phyloP scores from a whole-genome alignment of 768 basidiomycete genomes.

The Brasilioporus rufonigricans region DNA sequence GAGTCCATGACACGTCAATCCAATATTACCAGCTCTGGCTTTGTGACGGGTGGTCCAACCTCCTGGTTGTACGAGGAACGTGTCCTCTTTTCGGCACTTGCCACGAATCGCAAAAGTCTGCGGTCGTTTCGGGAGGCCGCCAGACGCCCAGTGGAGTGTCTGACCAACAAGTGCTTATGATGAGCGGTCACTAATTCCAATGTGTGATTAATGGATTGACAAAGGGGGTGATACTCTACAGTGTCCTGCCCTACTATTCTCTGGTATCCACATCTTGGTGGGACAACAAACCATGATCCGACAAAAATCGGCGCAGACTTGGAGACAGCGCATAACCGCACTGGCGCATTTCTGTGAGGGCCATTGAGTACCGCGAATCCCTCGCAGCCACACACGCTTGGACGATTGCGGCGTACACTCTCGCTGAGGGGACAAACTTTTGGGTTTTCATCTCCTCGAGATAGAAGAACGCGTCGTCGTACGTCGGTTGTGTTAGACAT shows the following conservation, averaged over 20 bases:
- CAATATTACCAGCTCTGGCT: too few species aligned
- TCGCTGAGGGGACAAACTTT: slow-evolving; percentile 48
- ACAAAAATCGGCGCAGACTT: slow-evolving; percentile 34
- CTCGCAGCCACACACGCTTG: slow-evolving; percentile 51
- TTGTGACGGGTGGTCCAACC: too few species aligned
- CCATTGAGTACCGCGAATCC: slow-evolving; percentile 64
- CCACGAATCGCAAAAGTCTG: too few species aligned
- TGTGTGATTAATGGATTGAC: too few species aligned
- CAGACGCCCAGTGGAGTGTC: too few species aligned
- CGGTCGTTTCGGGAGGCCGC: too few species aligned
- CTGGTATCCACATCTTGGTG: neutral
- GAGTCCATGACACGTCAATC: too few species aligned
- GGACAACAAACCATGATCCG: slow-evolving; percentile 6
- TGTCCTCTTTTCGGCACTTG: too few species aligned
- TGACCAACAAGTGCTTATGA: too few species aligned
- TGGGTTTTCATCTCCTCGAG: slow-evolving; percentile 83
- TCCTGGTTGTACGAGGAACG: too few species aligned
- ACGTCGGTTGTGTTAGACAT: slow-evolving; percentile 65
- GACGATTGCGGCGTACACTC: slow-evolving; percentile 59
- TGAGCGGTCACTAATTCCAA: too few species aligned
- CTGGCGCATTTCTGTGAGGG: slow-evolving; percentile 68
- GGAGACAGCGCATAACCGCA: slow-evolving; percentile 46
- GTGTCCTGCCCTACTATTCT: neutral
- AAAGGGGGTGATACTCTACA: neutral
- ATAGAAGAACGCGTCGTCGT: slow-evolving; percentile 88